These are phyloP conservation scores for Berkeleyomyces basicola DNA, from an alignment of 2,329 filamentous ascomycete species.

Conservation along the genomic window DNA sequence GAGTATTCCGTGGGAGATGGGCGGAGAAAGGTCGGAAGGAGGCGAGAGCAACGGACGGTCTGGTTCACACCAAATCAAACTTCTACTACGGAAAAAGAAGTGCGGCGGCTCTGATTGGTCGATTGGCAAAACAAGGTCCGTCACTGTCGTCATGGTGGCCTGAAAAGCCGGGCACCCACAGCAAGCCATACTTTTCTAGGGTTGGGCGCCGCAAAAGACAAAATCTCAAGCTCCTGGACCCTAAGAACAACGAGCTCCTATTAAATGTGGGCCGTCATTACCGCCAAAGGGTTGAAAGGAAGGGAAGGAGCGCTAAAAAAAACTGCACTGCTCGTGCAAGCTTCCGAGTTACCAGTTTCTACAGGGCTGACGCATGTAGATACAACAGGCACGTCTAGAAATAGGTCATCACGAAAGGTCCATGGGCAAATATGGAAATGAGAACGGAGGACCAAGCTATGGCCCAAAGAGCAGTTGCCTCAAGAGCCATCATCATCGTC, in stretches of 20 bases:
- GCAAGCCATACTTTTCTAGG: not conserved
- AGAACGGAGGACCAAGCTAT: not conserved
- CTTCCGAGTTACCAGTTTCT: not conserved
- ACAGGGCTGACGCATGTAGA: not conserved
- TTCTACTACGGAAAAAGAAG: conserved; percentile 3
- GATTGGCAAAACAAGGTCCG: not conserved
- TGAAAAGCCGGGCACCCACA: conserved; percentile 8
- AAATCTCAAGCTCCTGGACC: too few species aligned
- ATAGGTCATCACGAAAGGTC: not conserved
- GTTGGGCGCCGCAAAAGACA: not conserved
- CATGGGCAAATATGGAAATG: not conserved
- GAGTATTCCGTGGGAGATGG: not conserved
- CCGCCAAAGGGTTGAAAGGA: too few species aligned
- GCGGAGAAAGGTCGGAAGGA: not conserved
- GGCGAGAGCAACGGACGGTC: not conserved
- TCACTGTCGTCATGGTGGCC: conserved; percentile 1
- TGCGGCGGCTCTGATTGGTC: conserved; percentile 7
- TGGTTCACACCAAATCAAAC: not conserved
- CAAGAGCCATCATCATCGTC: not conserved
- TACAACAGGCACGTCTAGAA: not conserved
- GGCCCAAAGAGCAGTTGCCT: not conserved
- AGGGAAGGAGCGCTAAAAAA: too few species aligned
- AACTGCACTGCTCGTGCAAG: too few species aligned
- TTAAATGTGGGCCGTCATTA: too few species aligned
- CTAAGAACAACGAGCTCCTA: not conserved